Evolutionary conservation across 352 stramenopile genomes (phyloP).

Genomic region (Phytophthora idaei): DNA sequence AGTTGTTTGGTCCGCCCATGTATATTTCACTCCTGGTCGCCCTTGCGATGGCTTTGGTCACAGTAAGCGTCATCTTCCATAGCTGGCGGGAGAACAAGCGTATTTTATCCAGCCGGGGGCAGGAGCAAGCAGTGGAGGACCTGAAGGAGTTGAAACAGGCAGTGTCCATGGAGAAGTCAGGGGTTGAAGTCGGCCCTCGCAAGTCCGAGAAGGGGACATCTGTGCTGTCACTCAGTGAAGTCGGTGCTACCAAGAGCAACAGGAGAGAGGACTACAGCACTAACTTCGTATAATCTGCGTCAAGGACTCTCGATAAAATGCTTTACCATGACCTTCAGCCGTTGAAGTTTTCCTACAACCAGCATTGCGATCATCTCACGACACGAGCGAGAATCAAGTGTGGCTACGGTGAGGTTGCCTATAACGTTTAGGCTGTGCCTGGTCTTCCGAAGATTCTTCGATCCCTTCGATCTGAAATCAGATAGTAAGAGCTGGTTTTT

Average conservation of each 20-base stretch:
- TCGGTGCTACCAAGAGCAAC: slow-evolving; percentile 38
- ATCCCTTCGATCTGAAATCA: too few relatives aligned
- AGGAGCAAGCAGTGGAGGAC: slow-evolving; percentile 3
- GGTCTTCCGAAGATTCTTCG: too few relatives aligned
- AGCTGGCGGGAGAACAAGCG: slow-evolving; percentile 1
- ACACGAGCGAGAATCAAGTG: too few relatives aligned
- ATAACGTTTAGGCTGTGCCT: too few relatives aligned
- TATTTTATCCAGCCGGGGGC: background rate
- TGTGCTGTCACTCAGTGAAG: slow-evolving; percentile 11
- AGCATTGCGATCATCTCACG: too few relatives aligned
- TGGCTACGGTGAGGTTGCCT: too few relatives aligned
- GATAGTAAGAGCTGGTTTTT: too few relatives aligned
- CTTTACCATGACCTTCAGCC: too few relatives aligned
- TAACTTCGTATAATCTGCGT: slow-evolving; percentile 40
- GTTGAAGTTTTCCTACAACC: too few relatives aligned
- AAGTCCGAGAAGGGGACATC: slow-evolving; percentile 15
- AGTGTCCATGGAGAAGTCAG: slow-evolving; percentile 21
- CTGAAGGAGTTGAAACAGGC: slow-evolving; percentile 20
- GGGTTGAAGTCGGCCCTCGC: slow-evolving; percentile 18
- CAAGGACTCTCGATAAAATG: background rate
- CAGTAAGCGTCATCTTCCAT: slow-evolving; percentile 4
- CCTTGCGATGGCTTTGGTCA: slow-evolving; percentile 9
- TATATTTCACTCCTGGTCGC: slow-evolving; percentile 19
- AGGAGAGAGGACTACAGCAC: slow-evolving; percentile 40
- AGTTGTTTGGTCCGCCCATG: slow-evolving; percentile 19